These are phyloP conservation scores for Barbarea vulgaris DNA, from an alignment of 345 rosid species.

Conservation along the genomic window DNA sequence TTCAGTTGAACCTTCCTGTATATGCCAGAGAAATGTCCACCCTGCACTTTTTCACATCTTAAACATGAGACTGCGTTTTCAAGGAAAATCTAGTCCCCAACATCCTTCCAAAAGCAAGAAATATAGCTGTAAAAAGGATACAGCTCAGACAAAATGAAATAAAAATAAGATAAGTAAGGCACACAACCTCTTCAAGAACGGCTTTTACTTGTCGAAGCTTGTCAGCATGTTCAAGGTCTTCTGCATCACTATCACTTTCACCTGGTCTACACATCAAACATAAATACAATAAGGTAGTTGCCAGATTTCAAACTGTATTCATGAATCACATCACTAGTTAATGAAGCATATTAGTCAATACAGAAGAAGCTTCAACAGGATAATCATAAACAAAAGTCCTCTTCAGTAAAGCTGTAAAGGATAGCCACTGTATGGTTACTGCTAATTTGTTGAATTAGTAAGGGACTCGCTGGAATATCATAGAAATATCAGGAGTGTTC, in stretches of 20 bases:
- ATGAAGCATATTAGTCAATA: not conserved
- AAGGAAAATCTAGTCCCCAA: not conserved
- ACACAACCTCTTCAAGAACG: constrained; percentile 91
- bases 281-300: constrained; percentile 15
- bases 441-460: not conserved
- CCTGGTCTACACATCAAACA: constrained; percentile 60
- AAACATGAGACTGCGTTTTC: constrained; percentile 6
- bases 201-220: constrained; percentile 99
- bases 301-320: not conserved
- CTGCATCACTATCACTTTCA: constrained; percentile 98
- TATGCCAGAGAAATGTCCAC: constrained; percentile 98
- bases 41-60: constrained; percentile 53
- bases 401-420: not conserved
- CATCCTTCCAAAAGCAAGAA: not conserved
- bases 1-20: constrained; percentile 98
- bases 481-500: constrained; percentile 1
- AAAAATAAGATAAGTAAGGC: not conserved
- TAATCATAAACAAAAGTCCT: constrained; percentile 8
- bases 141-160: constrained; percentile 20
- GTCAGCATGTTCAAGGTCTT: constrained; percentile 98
- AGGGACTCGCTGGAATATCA: not conserved
- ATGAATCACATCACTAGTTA: not conserved
- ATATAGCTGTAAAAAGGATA: constrained; percentile 1
- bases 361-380: not conserved
- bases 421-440: constrained; percentile 5